Conservation (phyloP, 2,329 filamentous ascomycete genomes). For the Pyrenophora tritici-repentis region DNA sequence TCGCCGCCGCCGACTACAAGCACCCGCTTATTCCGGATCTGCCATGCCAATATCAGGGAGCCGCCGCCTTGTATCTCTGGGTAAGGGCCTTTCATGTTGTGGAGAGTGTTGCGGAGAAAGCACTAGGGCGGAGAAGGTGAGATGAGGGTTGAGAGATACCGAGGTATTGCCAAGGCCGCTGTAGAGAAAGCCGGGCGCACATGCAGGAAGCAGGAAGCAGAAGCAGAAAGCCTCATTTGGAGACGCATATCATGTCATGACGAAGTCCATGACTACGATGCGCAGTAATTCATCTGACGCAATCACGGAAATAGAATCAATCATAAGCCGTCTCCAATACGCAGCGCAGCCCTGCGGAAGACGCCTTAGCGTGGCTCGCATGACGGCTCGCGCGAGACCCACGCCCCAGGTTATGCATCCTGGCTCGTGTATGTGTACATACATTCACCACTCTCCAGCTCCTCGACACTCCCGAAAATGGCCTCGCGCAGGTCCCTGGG, state of each 20-base stretch:
- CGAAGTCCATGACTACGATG: too few relatives aligned
- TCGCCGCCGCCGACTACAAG: slow-evolving; percentile 95
- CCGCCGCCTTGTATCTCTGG: slow-evolving; percentile 86
- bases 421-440: slow-evolving; percentile 22
- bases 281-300: too few relatives aligned
- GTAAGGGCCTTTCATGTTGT: slow-evolving; percentile 61
- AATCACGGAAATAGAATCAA: too few relatives aligned
- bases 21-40: slow-evolving; percentile 84
- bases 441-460: slow-evolving; percentile 13
- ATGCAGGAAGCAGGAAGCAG: too few relatives aligned
- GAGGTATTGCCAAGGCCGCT: slow-evolving; percentile 21
- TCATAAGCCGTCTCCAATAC: too few relatives aligned
- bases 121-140: slow-evolving; percentile 33
- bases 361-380: slow-evolving; percentile 22
- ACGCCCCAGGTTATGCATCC: slow-evolving; percentile 13
- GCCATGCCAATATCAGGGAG: slow-evolving; percentile 94
- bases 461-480: slow-evolving; percentile 35
- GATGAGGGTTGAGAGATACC: slow-evolving; percentile 7
- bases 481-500: slow-evolving; percentile 70
- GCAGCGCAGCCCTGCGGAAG: too few relatives aligned
- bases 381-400: slow-evolving; percentile 18
- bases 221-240: neutral
- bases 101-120: slow-evolving; percentile 22
- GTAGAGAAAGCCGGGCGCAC: neutral
- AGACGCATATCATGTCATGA: too few relatives aligned